A percentile compares a stretch with the other conserved stretches of the same genome.
Conservation (phyloP, 1,284 basidiomycete species). For the Boletus semigastroideus region DNA sequence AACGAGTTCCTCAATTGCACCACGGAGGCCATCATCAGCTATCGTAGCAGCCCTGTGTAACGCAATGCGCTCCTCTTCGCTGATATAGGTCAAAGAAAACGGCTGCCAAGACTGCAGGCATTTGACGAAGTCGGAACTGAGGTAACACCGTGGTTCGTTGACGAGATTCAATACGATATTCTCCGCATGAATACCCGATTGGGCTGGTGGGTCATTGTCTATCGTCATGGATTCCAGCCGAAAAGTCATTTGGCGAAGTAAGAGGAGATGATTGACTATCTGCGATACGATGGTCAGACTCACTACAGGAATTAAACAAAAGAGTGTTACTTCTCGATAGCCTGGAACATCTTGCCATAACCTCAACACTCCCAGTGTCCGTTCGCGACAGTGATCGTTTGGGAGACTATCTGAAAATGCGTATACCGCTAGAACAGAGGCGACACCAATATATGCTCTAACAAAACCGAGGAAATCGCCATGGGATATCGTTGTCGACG, state of each 20-base stretch:
- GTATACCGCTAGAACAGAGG: conserved; percentile 68
- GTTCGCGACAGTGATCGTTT: conserved; percentile 59
- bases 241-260: conserved; percentile 29
- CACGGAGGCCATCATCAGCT: conserved; percentile 60
- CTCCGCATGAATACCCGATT: conserved; percentile 64
- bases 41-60: conserved; percentile 61
- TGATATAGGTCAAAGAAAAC: conserved; percentile 57
- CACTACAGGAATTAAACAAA: background rate
- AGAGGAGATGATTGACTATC: conserved; percentile 28
- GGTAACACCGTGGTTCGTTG: conserved; percentile 57
- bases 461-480: conserved; percentile 63
- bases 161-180: conserved; percentile 62
- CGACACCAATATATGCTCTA: conserved; percentile 64
- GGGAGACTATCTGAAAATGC: conserved; percentile 79
- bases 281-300: background rate
- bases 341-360: conserved; percentile 61
- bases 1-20: conserved; percentile 62
- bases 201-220: conserved; percentile 61
- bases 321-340: conserved; percentile 41
- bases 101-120: conserved; percentile 47
- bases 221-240: conserved; percentile 29
- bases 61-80: conserved; percentile 54
- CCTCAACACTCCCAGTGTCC: conserved; percentile 57
- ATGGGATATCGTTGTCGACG: conserved; percentile 40
- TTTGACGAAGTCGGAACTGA: conserved; percentile 54